A percentile compares a stretch with the other conserved stretches of the same genome.
phyloP scores from a whole-genome alignment of 2,329 filamentous ascomycete genomes.

The Fusarium devonianum region DNA sequence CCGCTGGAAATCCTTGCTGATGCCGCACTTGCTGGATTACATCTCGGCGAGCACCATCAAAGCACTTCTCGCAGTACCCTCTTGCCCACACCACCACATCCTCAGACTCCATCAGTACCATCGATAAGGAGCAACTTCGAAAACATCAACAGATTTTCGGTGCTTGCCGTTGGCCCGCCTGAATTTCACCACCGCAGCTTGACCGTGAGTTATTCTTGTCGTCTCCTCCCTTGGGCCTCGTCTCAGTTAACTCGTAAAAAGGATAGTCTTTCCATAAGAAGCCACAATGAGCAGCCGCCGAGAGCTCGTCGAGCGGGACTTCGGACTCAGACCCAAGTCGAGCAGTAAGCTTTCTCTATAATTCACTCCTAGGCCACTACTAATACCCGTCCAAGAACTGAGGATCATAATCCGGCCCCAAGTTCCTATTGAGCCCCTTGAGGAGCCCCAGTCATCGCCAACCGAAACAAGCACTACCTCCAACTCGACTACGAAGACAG shows the following conservation, averaged over 20 bases:
- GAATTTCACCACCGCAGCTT: neutral
- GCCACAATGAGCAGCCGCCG: constrained; percentile 10
- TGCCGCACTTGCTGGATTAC: no score
- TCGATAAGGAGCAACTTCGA: neutral
- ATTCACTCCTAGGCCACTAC: neutral
- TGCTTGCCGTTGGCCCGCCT: neutral
- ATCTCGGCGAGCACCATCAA: no score
- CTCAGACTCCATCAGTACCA: neutral
- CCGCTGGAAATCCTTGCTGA: neutral
- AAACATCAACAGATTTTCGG: neutral
- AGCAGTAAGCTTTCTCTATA: neutral
- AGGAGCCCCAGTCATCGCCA: neutral
- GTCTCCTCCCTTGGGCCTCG: no score
- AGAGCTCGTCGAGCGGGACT: constrained; percentile 14
- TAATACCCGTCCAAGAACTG: neutral
- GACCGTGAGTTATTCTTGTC: neutral
- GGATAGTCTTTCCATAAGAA: neutral
- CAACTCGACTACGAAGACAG: neutral
- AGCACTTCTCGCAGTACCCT: neutral
- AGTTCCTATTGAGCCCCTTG: constrained; percentile 4
- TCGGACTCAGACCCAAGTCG: constrained; percentile 15
- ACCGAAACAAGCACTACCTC: neutral
- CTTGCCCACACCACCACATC: neutral
- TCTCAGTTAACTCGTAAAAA: neutral
- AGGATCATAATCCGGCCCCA: neutral